Conservation (phyloP, 2,329 filamentous ascomycete genomes). For the Colletotrichum caudatum region DNA sequence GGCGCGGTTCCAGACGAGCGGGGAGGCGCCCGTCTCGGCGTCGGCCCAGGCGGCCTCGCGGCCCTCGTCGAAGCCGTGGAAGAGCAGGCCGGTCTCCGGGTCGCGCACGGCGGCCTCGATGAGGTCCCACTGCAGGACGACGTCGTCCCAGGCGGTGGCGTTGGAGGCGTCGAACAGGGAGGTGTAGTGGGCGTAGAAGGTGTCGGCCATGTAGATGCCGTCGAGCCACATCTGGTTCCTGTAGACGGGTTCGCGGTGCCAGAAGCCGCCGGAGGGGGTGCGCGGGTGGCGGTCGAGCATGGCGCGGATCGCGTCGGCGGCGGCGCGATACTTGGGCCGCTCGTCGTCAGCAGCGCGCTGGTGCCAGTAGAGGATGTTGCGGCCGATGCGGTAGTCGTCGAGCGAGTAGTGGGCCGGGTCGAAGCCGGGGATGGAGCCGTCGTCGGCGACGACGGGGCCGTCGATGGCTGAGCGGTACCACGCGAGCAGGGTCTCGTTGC, state of each 20-base stretch:
- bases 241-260: conserved; percentile 61
- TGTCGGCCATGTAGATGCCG: conserved; percentile 64
- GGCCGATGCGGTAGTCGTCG: conserved; percentile 65
- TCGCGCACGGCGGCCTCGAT: conserved; percentile 58
- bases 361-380: conserved; percentile 64
- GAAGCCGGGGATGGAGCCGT: conserved; percentile 62
- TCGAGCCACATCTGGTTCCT: conserved; percentile 70
- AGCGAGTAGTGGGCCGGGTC: conserved; percentile 61
- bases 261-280: conserved; percentile 65
- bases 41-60: conserved; percentile 65
- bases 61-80: conserved; percentile 67
- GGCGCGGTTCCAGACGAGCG: conserved; percentile 64
- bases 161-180: conserved; percentile 53
- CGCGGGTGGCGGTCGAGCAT: conserved; percentile 63
- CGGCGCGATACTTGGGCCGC: conserved; percentile 59
- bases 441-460: conserved; percentile 55
- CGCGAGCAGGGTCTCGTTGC: conserved; percentile 57
- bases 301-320: conserved; percentile 58
- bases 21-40: conserved; percentile 60
- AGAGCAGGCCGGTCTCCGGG: conserved; percentile 56
- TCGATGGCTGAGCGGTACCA: conserved; percentile 62
- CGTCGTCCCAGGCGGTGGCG: conserved; percentile 58
- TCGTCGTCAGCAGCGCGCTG: conserved; percentile 54
- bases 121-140: conserved; percentile 59
- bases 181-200: conserved; percentile 58